Conservation (phyloP, 441 rosid genomes). For the Adansonia madagascariensis region DNA sequence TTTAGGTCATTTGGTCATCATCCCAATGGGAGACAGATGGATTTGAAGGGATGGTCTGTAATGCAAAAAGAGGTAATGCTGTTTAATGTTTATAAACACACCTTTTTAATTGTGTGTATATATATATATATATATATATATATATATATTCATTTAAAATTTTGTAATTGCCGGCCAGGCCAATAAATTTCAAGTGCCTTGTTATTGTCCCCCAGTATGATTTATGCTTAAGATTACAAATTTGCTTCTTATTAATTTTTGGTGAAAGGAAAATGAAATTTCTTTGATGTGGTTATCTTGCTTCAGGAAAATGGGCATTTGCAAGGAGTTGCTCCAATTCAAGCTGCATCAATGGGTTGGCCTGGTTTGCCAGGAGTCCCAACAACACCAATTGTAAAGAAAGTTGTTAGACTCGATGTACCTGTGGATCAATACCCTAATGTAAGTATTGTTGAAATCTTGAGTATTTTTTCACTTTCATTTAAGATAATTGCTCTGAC, state of each 20-base stretch:
- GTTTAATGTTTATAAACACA: slow-evolving; percentile 14
- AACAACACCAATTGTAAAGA: slow-evolving; percentile 62
- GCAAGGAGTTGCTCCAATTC: slow-evolving; percentile 69
- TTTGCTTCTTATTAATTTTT: not conserved
- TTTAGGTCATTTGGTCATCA: slow-evolving; percentile 74
- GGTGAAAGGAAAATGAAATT: not conserved
- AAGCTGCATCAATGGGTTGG: slow-evolving; percentile 71
- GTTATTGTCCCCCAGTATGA: not conserved
- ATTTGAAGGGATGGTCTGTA: slow-evolving; percentile 73
- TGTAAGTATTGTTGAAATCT: slow-evolving; percentile 48
- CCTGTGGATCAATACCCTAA: slow-evolving; percentile 88
- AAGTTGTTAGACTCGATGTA: slow-evolving; percentile 83
- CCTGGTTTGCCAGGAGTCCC: slow-evolving; percentile 70
- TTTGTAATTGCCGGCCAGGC: not conserved
- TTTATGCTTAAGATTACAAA: not conserved
- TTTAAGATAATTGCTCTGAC: slow-evolving; percentile 34
- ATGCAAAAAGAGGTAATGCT: slow-evolving; percentile 83
- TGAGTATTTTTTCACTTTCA: not conserved
- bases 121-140: not conserved
- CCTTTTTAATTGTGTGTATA: not conserved
- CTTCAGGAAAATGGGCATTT: slow-evolving; percentile 75
- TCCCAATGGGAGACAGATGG: slow-evolving; percentile 68
- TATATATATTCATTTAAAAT: not conserved
- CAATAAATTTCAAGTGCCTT: not conserved
- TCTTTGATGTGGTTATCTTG: slow-evolving; percentile 30